Base-by-base conservation (phyloP, 192 early-diverging fungal genomes). In the Coemansia sp. region DNA sequence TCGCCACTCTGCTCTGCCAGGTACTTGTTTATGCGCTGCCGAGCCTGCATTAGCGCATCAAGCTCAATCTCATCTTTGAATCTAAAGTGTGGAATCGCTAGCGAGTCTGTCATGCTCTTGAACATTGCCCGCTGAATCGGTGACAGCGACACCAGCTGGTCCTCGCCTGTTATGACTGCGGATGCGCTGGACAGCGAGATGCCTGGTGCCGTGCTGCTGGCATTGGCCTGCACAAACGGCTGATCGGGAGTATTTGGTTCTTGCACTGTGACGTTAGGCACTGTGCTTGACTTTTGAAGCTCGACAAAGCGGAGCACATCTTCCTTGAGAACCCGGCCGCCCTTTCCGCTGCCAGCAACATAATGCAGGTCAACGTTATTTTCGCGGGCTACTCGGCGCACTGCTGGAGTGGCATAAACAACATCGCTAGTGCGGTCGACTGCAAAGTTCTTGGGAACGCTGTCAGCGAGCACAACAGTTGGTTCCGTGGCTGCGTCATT, bases 101-200 rank as follows among this genome's bases (percentile, higher is more conserved):
- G 86, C 3, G 97, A 95, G 39, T 87, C 86, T 8, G 97, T 94
- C 95, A 98, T 98, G 29, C 81, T 81, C 66, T 92, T 92, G 86
- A 94, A 98, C 97, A 98, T 98, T 68, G 92, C 92, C 62, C 94
- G 93, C 83, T 97, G 94, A 47, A 95, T 90, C 49, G 83, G 74
- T n/a, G 85, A 86, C 50, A 98, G 84, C n/a, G 90, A 82, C 27
- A 82, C 71, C 2, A 85, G 54, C 13, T 69, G 78, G 69, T 92
- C 92, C 49, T 82, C 65, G 5, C 69, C 78, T 1, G 61, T 51
- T 12, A 67, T 59, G 14, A 72, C 55, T 11, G 57, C 20, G 1
- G 73, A 62, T 12, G 67, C 66, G 47, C 61, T 61, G 4, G 74
- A 47, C 8, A 83, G 54, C 13, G 71, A 61, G 13, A 59, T 63